A percentile compares a stretch with the other conserved stretches of the same genome.
These are phyloP conservation scores for Opeltia flavorubescens DNA, from an alignment of 495 filamentous ascomycete species.

Conservation along the genomic window DNA sequence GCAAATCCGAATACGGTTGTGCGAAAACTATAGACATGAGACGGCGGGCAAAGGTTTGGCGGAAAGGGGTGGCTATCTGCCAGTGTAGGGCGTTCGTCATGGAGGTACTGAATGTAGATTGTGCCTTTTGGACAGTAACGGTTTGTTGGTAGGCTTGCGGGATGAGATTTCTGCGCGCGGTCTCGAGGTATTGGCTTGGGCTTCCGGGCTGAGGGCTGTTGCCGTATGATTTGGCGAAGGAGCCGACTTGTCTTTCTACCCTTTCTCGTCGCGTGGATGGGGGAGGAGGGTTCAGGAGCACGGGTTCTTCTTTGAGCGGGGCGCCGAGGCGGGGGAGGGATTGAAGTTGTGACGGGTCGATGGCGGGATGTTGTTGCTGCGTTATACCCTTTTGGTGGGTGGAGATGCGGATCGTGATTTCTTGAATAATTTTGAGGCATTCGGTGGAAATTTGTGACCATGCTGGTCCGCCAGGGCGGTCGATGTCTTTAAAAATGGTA, in stretches of 20 bases:
- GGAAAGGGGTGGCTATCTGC: constrained; percentile 53
- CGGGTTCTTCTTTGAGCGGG: constrained; percentile 42
- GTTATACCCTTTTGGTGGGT: constrained; percentile 37
- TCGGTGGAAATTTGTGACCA: constrained; percentile 65
- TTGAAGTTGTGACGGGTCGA: constrained; percentile 20
- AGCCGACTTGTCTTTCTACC: constrained; percentile 37
- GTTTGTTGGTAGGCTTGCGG: constrained; percentile 29
- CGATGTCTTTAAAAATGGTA: constrained; percentile 77
- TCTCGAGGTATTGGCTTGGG: constrained; percentile 5
- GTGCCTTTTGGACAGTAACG: constrained; percentile 26
- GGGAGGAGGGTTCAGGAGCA: constrained; percentile 37
- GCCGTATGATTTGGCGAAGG: constrained; percentile 43
- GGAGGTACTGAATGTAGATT: constrained; percentile 21
- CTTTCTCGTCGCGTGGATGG: constrained; percentile 33
- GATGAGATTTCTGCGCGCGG: constrained; percentile 23
- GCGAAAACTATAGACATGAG: constrained; percentile 52
- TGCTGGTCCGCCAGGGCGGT: constrained; percentile 60
- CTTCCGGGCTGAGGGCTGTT: constrained; percentile 3
- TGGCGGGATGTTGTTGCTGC: constrained; percentile 18
- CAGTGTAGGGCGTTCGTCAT: constrained; percentile 30
- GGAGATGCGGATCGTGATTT: constrained; percentile 50
- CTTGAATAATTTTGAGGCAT: constrained; percentile 52
- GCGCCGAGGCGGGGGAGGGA: constrained; percentile 33
- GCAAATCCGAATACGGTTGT: constrained; percentile 47
- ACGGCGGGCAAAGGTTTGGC: constrained; percentile 50